Conservation (phyloP, 768 basidiomycete genomes). For the Mycena rebaudengoi region DNA sequence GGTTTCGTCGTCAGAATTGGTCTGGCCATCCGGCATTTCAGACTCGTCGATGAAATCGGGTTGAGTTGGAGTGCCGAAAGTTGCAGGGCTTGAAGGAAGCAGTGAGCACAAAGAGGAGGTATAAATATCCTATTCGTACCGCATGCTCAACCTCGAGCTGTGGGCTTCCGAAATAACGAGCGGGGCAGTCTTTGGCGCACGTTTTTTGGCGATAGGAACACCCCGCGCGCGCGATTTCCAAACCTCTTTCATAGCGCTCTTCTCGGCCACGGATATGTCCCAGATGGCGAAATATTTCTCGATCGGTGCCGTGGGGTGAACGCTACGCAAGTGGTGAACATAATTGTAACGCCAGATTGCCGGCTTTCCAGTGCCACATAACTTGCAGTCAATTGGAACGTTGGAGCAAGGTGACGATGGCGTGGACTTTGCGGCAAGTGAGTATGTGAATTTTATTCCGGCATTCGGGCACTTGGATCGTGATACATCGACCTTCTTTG, state of each 20-base stretch:
- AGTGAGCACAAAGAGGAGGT: too few relatives aligned
- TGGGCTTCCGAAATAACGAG: not conserved
- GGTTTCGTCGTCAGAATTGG: too few relatives aligned
- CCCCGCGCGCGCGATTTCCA: not conserved
- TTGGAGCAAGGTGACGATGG: not conserved
- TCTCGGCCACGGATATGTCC: not conserved
- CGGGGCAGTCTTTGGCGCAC: not conserved
- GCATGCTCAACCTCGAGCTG: too few relatives aligned
- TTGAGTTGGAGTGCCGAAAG: too few relatives aligned
- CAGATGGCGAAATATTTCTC: not conserved
- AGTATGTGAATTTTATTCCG: not conserved
- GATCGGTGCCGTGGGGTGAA: not conserved
- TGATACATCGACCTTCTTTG: not conserved
- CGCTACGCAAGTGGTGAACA: not conserved
- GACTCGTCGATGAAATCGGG: too few relatives aligned
- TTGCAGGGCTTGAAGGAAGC: too few relatives aligned
- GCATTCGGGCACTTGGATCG: not conserved
- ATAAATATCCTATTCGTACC: too few relatives aligned
- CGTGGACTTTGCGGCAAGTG: not conserved
- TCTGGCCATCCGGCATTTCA: too few relatives aligned
- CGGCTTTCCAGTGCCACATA: not conserved
- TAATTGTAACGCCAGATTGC: constrained; percentile 5
- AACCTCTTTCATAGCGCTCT: not conserved
- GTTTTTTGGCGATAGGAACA: too few relatives aligned
- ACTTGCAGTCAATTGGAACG: not conserved